Base-by-base conservation (phyloP, 2,329 filamentous ascomycete species). In the Ambrosiella cleistominuta region DNA sequence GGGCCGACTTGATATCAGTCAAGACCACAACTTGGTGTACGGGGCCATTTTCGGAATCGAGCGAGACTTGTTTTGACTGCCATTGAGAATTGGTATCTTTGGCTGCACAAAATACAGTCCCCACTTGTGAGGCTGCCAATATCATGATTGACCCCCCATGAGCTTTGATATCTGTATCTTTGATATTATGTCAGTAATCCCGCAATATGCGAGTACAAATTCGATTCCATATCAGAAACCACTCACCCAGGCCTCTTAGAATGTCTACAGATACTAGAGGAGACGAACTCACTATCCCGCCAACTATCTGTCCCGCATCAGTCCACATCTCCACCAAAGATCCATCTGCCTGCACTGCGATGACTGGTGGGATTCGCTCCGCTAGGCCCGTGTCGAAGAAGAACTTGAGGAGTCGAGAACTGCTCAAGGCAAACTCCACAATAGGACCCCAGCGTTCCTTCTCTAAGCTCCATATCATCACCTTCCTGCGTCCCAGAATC, bases 321-420 rank as follows among this genome's bases (percentile, higher is more conserved):
- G 77, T 68, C 54, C 74, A 72, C 9, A 84, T 68, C 64, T 85
- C 81, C 0, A 74, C 75, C 65, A 88, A 70, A 2, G 74, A 72
- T 0, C 85, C 86, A 57, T 84, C 81, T 13, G 78, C 75, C 40
- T 79, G 79, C 5, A 88, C 74, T 7, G 88, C 66, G 7, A 87
- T 66, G 1, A 88, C 67, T 9, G 52, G 54, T 17, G 53, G 54
- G 45, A 50, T 37, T 13, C 36, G 19, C 57, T 49, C 44, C 11
- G 40, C 55, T 19, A 13, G 50, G 57, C 53, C 27, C 36, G 27
- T 40, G 15, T 45, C 74, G 63, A 89, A 88, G 60, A 82, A 80
- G 64, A 87, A 81, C 0, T 81, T 75, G 45, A 79, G 74, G 0
- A 81, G 78, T 54, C 75, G 77, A 55, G 83, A 78, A 7, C 77